Evolutionary conservation across 768 basidiomycete genomes (phyloP).

Genomic region (Leccinum boreale): DNA sequence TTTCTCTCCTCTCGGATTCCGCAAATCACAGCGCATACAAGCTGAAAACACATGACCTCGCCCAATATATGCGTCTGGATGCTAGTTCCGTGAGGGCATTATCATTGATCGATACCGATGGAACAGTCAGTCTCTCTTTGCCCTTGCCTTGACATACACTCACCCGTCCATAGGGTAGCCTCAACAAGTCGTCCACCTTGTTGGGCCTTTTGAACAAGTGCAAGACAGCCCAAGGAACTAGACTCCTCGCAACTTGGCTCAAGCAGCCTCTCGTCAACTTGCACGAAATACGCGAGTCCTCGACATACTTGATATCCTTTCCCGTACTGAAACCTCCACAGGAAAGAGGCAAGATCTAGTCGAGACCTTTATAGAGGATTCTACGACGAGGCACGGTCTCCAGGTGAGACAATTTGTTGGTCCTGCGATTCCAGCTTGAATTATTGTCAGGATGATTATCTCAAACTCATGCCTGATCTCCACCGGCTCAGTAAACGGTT

Average conservation of each 20-base stretch:
- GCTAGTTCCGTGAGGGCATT: slow-evolving; percentile 91
- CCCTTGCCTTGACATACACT: neutral
- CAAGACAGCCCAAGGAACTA: slow-evolving; percentile 91
- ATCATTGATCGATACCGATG: slow-evolving; percentile 73
- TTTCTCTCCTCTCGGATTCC: slow-evolving; percentile 73
- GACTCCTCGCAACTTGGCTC: slow-evolving; percentile 86
- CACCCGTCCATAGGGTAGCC: slow-evolving; percentile 41
- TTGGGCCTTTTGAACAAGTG: slow-evolving; percentile 91
- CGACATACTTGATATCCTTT: neutral
- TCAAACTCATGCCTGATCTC: slow-evolving; percentile 93
- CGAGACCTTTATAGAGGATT: slow-evolving; percentile 79
- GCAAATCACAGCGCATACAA: slow-evolving; percentile 78
- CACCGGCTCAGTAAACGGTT: slow-evolving; percentile 90
- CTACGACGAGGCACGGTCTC: slow-evolving; percentile 63
- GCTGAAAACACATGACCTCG: slow-evolving; percentile 83
- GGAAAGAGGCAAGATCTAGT: slow-evolving; percentile 87
- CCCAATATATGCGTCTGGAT: slow-evolving; percentile 94
- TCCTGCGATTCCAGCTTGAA: neutral
- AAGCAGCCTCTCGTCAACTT: slow-evolving; percentile 94
- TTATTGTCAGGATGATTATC: slow-evolving; percentile 66
- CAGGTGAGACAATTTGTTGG: slow-evolving; percentile 50
- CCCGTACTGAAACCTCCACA: slow-evolving; percentile 25
- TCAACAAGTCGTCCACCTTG: slow-evolving; percentile 80
- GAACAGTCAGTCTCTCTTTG: slow-evolving; percentile 26
- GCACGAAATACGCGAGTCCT: slow-evolving; percentile 80